Evolutionary conservation across 2,329 filamentous ascomycete species (phyloP).

Genomic region (Penicillium sp.): DNA sequence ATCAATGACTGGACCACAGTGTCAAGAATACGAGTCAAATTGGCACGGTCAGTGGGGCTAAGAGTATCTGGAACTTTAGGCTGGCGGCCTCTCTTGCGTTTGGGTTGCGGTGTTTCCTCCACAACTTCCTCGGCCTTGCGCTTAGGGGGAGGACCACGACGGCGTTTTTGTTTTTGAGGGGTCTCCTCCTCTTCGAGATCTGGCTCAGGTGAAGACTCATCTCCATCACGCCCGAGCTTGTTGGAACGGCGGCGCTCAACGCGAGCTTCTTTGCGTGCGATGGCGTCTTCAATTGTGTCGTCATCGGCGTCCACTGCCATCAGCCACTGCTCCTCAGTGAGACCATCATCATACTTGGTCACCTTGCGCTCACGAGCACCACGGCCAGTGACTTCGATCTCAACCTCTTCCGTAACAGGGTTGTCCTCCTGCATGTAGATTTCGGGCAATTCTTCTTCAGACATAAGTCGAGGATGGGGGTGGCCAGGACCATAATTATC

Average conservation of each 20-base stretch:
- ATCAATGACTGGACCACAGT: constrained; percentile 77
- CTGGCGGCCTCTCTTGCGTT: constrained; percentile 73
- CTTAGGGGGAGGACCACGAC: constrained; percentile 78
- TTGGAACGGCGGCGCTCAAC: constrained; percentile 78
- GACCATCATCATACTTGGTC: constrained; percentile 92
- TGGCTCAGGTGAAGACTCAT: constrained; percentile 69
- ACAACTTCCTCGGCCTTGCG: constrained; percentile 79
- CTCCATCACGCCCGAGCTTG: constrained; percentile 60
- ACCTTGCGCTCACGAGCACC: constrained; percentile 92
- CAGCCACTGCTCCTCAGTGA: constrained; percentile 98
- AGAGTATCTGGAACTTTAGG: constrained; percentile 68
- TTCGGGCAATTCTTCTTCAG: constrained; percentile 84
- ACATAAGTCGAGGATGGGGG: constrained; percentile 75
- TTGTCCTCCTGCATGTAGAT: constrained; percentile 89
- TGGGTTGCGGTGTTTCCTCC: constrained; percentile 73
- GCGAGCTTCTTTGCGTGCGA: constrained; percentile 81
- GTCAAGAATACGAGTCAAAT: constrained; percentile 77
- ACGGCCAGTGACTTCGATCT: constrained; percentile 73
- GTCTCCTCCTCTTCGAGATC: constrained; percentile 79
- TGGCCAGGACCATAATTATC: constrained; percentile 69
- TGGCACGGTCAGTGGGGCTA: constrained; percentile 66
- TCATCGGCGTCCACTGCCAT: constrained; percentile 97
- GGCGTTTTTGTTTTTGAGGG: constrained; percentile 71
- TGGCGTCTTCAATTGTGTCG: constrained; percentile 87
- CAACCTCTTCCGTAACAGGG: constrained; percentile 73